Evolutionary conservation across 805 yeast genomes (phyloP), one percentile per base, ranked within the genome.

Genomic region (Candida ficus): DNA sequence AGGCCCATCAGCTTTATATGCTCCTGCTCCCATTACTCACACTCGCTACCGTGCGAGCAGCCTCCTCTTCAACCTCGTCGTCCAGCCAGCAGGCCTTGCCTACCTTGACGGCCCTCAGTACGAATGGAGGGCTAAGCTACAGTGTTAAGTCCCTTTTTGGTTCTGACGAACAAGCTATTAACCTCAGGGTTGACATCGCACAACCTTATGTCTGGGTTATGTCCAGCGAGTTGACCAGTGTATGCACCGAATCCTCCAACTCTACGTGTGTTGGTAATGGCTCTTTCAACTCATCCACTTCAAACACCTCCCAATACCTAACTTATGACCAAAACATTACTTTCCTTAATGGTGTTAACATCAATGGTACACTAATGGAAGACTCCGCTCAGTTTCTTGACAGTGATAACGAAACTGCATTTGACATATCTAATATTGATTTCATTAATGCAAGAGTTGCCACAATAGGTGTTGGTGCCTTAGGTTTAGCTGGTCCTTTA

Each of bases 401-500:
- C 25, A 23, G 21, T 5, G 16, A 44, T 6, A n/a, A 28, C 12
- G 23, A 20, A 9, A 18, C 26, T 5, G 23, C 23, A 1, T 59
- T 21, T 33, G 42, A 14, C 27, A 8, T 69, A 4, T 45, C 49
- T 2, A 44, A 56, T 29, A 32, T 62, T 9, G 56, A 63, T 0
- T 74, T 76, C 44, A 42, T 72, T 11, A 47, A 50, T 33, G 65
- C 67, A 0, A 64, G 68, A 42, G 52, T 53, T n/a, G 58, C 75
- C 1, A 50, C 54, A 38, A 61, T 62, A 17, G 42, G 55, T 5
- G 52, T 60, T 12, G 80, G 80, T 23, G 70, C 70, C 0, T 46
- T 76, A 8, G 80, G 79, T 7, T 45, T 75, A 2, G 69, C 71
- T n/a, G 64, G 68, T 5, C 32, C 46, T 12, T 43, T 47, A 48